These are phyloP conservation scores for Colletotrichum tanaceti DNA, from an alignment of 2,329 filamentous ascomycete species.

Conservation along the genomic window DNA sequence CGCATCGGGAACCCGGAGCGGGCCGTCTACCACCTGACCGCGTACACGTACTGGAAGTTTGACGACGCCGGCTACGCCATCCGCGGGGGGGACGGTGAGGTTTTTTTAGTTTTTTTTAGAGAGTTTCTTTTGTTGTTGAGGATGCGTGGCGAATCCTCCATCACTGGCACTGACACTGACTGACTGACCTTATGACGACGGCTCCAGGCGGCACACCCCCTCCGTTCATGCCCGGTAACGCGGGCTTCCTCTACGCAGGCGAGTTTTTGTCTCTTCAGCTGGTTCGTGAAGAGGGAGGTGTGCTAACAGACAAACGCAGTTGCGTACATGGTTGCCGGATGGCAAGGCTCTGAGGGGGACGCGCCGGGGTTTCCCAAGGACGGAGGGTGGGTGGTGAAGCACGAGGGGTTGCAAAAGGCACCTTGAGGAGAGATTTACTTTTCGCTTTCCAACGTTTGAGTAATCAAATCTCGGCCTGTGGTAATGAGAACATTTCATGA, in stretches of 20 bases:
- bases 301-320: slow-evolving; percentile 43
- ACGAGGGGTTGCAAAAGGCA: slow-evolving; percentile 51
- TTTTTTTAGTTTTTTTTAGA: no score
- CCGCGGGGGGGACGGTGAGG: slow-evolving; percentile 45
- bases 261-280: background rate
- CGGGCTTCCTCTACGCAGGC: slow-evolving; percentile 51
- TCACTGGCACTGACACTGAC: no score
- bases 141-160: no score
- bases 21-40: slow-evolving; percentile 56
- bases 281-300: rapidly evolving
- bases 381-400: slow-evolving; percentile 50
- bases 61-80: slow-evolving; percentile 53
- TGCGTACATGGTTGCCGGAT: slow-evolving; percentile 49
- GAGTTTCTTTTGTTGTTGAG: no score
- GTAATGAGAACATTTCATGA: no score
- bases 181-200: no score
- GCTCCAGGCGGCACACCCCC: slow-evolving; percentile 47
- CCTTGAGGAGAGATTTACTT: no score
- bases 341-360: slow-evolving; percentile 42
- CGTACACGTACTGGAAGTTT: slow-evolving; percentile 56
- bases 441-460: no score
- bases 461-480: no score
- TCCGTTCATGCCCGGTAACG: slow-evolving; percentile 54
- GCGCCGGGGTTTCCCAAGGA: slow-evolving; percentile 52
- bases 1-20: slow-evolving; percentile 55